Base-by-base conservation (phyloP, 2,329 filamentous ascomycete species). In the Exophiala sp. region DNA sequence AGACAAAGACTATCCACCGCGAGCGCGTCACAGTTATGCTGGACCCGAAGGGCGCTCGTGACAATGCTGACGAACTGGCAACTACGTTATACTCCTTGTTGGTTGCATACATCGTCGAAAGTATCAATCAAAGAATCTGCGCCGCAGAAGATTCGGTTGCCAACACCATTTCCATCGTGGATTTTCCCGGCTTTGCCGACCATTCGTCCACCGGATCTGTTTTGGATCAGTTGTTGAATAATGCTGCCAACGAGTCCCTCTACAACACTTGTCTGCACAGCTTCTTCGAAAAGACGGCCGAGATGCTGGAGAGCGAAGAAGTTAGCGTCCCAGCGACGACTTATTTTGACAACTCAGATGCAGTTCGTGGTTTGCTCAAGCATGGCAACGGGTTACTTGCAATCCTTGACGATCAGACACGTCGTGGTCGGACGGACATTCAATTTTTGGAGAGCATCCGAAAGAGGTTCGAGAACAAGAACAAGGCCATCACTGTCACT, bases 1-100 rank as follows among this genome's bases (percentile, higher is more conserved):
- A 95, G 72, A 97, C 89, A 16, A 96, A 95, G 75, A 96, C 93
- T 60, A 84, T 98, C 49, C 87, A 94, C 64, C 86, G 89, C 57
- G 93, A 98, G 73, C 85, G 93, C 47, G 93, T 98, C n/a, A 98
- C 93, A 0, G 87, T 98, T 58, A 95, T 98, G 90, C 79, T 98
- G 27, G 93, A 98, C 64, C 88, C 91, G 5, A 83, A 82, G 50
- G 93, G 93, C 32, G 93, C 93, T 39, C 84, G 89, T 43, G 84
- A 82, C 32, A 96, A 96, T 60, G 93, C 93, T 13, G 90, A 97
- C 64, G 93, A 97, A 68, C 79, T 98, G 42, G 90, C 93, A 3
- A 80, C 91, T 44, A 96, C 91, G 0, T 73, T 98, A 0, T 98
- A 98, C 71, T 91, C 90, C 3, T 81, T 98, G 7, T 76, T 98